Conservation (phyloP, 805 yeast genomes). For the Pichia gijzeniarum region DNA sequence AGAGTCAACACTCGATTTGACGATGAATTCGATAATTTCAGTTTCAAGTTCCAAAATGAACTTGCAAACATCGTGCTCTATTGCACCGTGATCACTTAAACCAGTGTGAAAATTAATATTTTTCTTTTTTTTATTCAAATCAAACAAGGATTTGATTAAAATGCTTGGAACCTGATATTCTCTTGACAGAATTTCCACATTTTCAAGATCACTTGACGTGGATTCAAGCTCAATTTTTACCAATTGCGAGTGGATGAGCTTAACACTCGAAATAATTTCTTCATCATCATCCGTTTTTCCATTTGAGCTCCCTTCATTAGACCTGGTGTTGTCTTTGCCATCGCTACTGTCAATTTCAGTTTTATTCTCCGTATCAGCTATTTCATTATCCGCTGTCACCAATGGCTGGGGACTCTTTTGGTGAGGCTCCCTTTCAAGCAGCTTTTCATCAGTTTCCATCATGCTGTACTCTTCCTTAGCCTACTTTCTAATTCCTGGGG, state of each 20-base stretch:
- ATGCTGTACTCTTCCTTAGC: too few relatives aligned
- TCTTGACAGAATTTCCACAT: slow-evolving; percentile 18
- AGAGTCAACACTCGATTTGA: slow-evolving; percentile 34
- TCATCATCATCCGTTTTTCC: not conserved
- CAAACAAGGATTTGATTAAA: slow-evolving; percentile 26
- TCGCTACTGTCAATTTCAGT: too few relatives aligned
- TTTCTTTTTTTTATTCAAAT: slow-evolving; percentile 20
- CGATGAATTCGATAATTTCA: slow-evolving; percentile 40
- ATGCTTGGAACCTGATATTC: slow-evolving; percentile 26
- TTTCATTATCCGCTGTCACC: too few relatives aligned
- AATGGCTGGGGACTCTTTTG: too few relatives aligned
- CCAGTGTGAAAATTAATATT: slow-evolving; percentile 3
- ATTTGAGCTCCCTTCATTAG: not conserved
- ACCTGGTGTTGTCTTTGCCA: too few relatives aligned
- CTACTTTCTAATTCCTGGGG: too few relatives aligned
- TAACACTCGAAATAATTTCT: too few relatives aligned
- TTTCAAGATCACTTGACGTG: slow-evolving; percentile 11
- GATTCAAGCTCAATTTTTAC: slow-evolving; percentile 11
- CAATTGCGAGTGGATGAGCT: not conserved
- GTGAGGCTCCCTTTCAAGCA: too few relatives aligned
- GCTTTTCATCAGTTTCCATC: too few relatives aligned
- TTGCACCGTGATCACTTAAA: slow-evolving; percentile 2
- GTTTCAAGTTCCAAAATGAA: slow-evolving; percentile 46
- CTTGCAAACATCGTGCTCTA: slow-evolving; percentile 32
- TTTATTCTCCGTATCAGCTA: too few relatives aligned